These are phyloP conservation scores for Ambrosia hybrid DNA, from an alignment of 140 eudicot genomes.

Conservation along the genomic window DNA sequence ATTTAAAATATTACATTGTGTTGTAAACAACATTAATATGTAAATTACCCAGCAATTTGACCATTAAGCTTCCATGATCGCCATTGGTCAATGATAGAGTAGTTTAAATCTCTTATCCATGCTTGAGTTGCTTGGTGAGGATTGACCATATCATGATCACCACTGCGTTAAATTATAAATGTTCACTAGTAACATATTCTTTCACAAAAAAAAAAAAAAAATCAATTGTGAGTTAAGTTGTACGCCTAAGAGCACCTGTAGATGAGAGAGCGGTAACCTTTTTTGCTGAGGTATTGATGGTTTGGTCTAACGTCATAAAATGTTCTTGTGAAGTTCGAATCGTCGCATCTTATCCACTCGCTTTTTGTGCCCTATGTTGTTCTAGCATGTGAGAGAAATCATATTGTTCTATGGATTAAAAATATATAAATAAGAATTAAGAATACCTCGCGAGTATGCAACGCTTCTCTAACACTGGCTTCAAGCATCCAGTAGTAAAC, in stretches of 20 bases:
- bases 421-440: not conserved
- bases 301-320: conserved; percentile 28
- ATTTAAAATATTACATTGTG: not conserved
- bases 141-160: conserved; percentile 54
- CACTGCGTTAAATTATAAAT: conserved; percentile 32
- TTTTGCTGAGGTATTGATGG: conserved; percentile 42
- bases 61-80: conserved; percentile 42
- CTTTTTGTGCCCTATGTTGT: conserved; percentile 35
- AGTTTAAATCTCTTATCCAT: conserved; percentile 50
- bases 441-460: conserved; percentile 33
- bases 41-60: conserved; percentile 54
- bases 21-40: not conserved
- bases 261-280: conserved; percentile 50
- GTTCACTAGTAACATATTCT: not conserved
- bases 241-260: conserved; percentile 36
- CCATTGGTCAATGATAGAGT: conserved; percentile 50
- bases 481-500: conserved; percentile 34
- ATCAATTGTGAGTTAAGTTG: not conserved
- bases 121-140: conserved; percentile 48
- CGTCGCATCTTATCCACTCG: conserved; percentile 42
- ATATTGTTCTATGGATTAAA: not conserved
- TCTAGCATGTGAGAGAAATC: conserved; percentile 14
- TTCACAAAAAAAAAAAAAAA: not conserved
- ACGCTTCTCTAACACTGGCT: conserved; percentile 11
- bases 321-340: not conserved